Base-by-base conservation (phyloP, 768 basidiomycete genomes). In the Cyclocybe cylindracea region DNA sequence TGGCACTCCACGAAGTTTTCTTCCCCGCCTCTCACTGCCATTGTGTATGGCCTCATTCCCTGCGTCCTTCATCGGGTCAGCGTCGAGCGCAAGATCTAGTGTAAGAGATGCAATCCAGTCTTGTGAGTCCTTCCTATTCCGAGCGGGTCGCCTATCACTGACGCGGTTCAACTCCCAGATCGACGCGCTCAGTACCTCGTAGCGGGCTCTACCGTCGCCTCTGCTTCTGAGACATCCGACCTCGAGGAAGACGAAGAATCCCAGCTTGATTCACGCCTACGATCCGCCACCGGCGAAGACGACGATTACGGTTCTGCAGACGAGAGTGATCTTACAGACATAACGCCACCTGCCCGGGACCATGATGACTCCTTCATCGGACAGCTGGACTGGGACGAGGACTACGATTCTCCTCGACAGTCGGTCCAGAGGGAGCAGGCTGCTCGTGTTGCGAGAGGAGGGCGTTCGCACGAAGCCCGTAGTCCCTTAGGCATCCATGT, bases 161-260 rank as follows among this genome's bases (percentile, higher is more conserved):
- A 18, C 40, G 39, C 57, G 24, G 39, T 41, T 48, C 29, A 55
- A 51, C 14, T 48, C 50, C 53, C 14, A 90, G 88, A 89, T 64
- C 83, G 82, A 48, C 80, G 88, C 31, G 73, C 86, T 7, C 87
- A 89, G 61, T 86, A 80, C 60, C 77, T 88, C 9, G 73, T 82
- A 37, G 83, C 82, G 16, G 81, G 80, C 45, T 82, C 84, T 7
- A 75, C 77, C 32, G 77, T 85, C 19, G 78, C 77, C n/a, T 72
- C 77, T 9, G 70, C 79, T 3, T 70, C 75, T 5, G 78, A 81
- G 50, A 61, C 69, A 6, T 69, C 66, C 13, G 72, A 72, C 47
- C 64, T 69, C 14, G 71, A 69, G 7, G 65, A 70, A 31, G 74
- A 79, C 42, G 71, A 72, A 34, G 71, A 74, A 33, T 65, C 56